Evolutionary conservation across 2,329 filamentous ascomycete species (phyloP), one percentile per base, ranked within the genome.

Genomic region (Trichoderma afroharzianum): DNA sequence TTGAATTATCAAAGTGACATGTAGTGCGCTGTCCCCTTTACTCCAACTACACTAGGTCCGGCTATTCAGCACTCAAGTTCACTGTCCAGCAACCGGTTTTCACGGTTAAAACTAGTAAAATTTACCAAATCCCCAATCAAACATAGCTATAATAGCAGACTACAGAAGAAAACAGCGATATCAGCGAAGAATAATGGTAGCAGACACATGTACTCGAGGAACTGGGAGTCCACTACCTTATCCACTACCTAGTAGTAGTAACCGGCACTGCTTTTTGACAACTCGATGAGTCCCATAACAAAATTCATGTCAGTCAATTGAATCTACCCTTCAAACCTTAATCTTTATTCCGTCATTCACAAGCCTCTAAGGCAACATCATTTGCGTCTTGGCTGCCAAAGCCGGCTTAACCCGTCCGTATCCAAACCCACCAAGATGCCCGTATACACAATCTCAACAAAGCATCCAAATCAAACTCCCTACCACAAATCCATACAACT

Each of bases 351-450:
- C 6, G 2, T 43, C 39, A n/a, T 43, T 7, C 18, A 39, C 15
- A 43, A 43, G 0, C 18, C 0, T 1, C 7, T 1, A 9, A 8
- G 7, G 15, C 39, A 43, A 4, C 39, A 43, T 0, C 39, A 43
- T 43, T 18, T 36, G 6, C 8, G 58, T 2, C 32, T 36, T 50
- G 43, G 43, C 43, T 21, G 43, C 43, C 43, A 50, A 21, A 50
- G 15, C 15, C 18, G 15, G 7, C 39, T 18, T 39, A 39, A 39
- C 36, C 36, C 36, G 9, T 15, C 33, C 15, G 18, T 8, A 47
- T 47, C 18, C 43, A 50, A 21, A 21, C 4, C n/a, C n/a, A n/a
- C 43, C 43, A 50, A 50, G 43, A 50, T 50, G 4, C 43, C n/a
- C 4, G 2, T 9, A 11, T 6, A 21, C 21, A 12, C 43, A 21